Conservation (phyloP, 257 asterid genomes). For the Nicotiana knightiana region DNA sequence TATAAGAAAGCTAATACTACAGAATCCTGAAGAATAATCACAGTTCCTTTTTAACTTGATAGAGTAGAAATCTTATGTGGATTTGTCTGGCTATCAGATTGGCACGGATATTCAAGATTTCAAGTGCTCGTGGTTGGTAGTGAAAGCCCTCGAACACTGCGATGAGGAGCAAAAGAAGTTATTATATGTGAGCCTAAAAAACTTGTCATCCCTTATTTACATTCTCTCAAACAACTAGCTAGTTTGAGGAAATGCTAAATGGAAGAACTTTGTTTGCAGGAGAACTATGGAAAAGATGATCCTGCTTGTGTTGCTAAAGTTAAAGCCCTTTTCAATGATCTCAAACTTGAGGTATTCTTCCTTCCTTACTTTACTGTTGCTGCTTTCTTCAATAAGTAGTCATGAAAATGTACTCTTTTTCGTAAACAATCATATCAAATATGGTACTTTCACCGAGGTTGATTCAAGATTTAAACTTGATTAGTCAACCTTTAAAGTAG, state of each 20-base stretch:
- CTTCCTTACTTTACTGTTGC: neutral
- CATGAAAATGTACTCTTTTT: neutral
- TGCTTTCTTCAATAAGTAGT: neutral
- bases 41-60: neutral
- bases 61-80: neutral
- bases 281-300: slow-evolving; percentile 37
- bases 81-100: neutral
- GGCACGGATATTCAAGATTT: slow-evolving; percentile 38
- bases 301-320: slow-evolving; percentile 29
- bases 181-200: slow-evolving; percentile 19
- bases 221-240: neutral
- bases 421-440: neutral
- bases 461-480: neutral
- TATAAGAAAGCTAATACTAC: neutral
- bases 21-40: neutral
- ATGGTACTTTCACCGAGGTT: neutral
- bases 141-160: slow-evolving; percentile 28
- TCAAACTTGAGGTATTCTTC: slow-evolving; percentile 29
- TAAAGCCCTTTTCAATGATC: slow-evolving; percentile 28
- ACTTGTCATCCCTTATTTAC: neutral
- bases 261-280: slow-evolving; percentile 20
- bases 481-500: neutral
- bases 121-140: slow-evolving; percentile 44
- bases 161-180: slow-evolving; percentile 27
- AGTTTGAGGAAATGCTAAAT: neutral